phyloP scores from a whole-genome alignment of 2,329 filamentous ascomycete species.

The Ophiostoma tasmaniense region DNA sequence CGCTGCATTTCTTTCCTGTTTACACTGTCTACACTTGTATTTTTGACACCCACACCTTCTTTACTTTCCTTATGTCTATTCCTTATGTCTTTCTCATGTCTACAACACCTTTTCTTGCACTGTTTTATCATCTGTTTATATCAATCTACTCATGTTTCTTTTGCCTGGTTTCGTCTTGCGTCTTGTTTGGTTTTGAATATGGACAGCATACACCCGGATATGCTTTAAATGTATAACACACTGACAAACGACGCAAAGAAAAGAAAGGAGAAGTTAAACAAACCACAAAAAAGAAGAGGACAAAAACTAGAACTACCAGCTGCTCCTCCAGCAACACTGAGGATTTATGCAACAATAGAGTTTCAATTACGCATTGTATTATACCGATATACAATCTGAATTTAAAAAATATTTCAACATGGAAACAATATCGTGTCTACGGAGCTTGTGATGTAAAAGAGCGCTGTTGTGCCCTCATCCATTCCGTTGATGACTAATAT shows the following conservation, averaged over 20 bases:
- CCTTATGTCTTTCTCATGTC: constrained; percentile 6
- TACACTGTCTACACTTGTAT: neutral
- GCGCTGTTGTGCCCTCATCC: neutral
- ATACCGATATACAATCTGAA: neutral
- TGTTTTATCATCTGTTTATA: neutral
- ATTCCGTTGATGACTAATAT: neutral
- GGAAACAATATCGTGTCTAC: too few relatives aligned
- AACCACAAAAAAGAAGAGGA: neutral
- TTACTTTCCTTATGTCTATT: neutral
- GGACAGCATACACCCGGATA: neutral
- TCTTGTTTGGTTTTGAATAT: neutral
- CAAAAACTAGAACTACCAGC: neutral
- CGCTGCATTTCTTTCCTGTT: neutral
- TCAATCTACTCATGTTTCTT: neutral
- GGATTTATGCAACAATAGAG: neutral
- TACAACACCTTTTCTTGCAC: neutral
- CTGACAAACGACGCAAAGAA: neutral
- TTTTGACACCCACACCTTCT: constrained; percentile 8
- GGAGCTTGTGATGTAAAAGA: neutral
- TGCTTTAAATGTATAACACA: neutral
- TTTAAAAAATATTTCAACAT: too few relatives aligned
- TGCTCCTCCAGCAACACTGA: neutral
- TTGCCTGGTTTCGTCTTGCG: neutral
- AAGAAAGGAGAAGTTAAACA: neutral
- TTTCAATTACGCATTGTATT: neutral